Percentiles rank a stretch among this genome's conserved stretches.
phyloP scores from a whole-genome alignment of 345 rosid species.

The Geranium rotundifolium region DNA sequence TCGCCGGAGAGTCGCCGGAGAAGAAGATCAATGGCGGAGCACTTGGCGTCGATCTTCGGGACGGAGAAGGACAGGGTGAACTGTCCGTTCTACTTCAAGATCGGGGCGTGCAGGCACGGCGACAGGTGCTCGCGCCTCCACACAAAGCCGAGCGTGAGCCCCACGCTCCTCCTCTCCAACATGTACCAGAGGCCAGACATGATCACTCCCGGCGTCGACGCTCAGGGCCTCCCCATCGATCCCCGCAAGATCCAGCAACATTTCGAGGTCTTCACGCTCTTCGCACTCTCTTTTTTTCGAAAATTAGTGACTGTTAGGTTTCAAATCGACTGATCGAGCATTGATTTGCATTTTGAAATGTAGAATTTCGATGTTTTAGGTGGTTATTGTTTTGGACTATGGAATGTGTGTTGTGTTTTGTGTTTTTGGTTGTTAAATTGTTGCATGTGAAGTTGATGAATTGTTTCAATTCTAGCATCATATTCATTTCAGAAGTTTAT shows the following conservation, averaged over 20 bases:
- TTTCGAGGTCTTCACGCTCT: constrained; percentile 33
- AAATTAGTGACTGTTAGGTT: neutral
- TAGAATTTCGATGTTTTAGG: no score
- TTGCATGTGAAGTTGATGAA: no score
- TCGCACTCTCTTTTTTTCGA: neutral
- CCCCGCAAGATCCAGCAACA: constrained; percentile 54
- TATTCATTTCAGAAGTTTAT: no score
- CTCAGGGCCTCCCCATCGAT: constrained; percentile 38
- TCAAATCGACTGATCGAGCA: neutral
- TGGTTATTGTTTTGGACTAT: no score
- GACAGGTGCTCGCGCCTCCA: constrained; percentile 75
- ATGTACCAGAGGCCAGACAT: constrained; percentile 77
- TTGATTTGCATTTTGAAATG: no score
- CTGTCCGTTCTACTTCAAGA: constrained; percentile 82
- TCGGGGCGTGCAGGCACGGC: constrained; percentile 69
- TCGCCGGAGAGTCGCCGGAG: neutral
- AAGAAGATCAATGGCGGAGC: constrained; percentile 42
- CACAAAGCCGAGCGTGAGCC: constrained; percentile 64
- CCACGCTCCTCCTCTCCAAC: constrained; percentile 63
- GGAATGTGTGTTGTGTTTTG: no score
- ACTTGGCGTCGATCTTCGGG: constrained; percentile 71
- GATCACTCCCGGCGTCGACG: constrained; percentile 54
- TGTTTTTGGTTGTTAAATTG: no score
- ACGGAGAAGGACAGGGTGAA: constrained; percentile 79
- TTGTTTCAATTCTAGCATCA: no score